Evolutionary conservation across 1,139 yeast species (phyloP), one percentile per base, ranked within the genome.

Genomic region (Saccharomyces hybrid): DNA sequence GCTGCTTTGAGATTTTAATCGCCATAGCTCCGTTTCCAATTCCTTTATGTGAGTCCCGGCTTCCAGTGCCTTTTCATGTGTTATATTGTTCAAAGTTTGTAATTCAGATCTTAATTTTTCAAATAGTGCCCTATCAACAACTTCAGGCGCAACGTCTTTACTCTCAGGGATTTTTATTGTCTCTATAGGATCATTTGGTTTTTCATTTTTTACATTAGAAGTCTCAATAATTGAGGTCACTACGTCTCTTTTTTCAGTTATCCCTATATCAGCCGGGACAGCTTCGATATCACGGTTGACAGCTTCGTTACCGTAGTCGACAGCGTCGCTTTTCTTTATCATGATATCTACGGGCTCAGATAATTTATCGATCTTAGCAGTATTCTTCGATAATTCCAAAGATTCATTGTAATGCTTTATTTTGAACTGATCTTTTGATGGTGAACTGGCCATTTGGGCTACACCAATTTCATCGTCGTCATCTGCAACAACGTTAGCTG

Each of bases 11-110:
- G 34, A 29, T 55, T 61, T 67, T 53, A 78, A 65, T 4, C 58
- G 55, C 2, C 59, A 42, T 58, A 79, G 78, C 60, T 80, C 81
- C 6, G 60, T 52, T 62, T 82, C 84, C 51, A 83, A 69, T n/a
- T 60, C 62, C 42, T 68, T 67, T 50, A 82, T 81, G 58, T 75
- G 78, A 47, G 75, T 77, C 50, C 81, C 77, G 0, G 87, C 87
- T 55, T 71, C 71, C 61, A 74, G 77, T 68, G 83, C 81, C 60
- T 81, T 83, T 4, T 70, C 68, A 55, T 74, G 76, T 6, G 86
- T 77, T 5, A 79, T 72, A 8, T 70, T 55, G 60, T 75, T 80
- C 61, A 82, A 71, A 27, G 72, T 71, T 38, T 71, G 72, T 53
- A 82, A 69, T 58, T 83, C 84, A 27, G 65, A 64, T 21, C 81